Evolutionary conservation across 495 filamentous ascomycete genomes (phyloP).

Genomic region (Apiosordaria backusii): DNA sequence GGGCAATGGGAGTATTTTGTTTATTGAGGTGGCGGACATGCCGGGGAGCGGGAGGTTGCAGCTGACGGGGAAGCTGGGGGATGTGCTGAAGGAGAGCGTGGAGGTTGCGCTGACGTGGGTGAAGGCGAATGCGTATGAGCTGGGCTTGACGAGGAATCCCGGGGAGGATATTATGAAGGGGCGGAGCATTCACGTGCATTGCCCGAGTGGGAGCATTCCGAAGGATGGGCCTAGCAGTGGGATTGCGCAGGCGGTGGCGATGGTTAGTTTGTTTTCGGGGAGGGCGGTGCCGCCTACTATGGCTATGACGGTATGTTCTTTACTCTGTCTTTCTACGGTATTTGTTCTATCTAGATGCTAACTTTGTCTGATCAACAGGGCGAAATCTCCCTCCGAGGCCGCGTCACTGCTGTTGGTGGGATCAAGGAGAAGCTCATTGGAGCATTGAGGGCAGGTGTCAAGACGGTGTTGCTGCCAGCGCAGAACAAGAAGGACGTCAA

Average conservation of each 20-base stretch:
- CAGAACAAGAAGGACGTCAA: constrained; percentile 91
- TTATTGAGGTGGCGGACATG: constrained; percentile 98
- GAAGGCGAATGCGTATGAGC: constrained; percentile 88
- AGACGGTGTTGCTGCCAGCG: constrained; percentile 84
- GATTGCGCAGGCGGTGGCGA: constrained; percentile 86
- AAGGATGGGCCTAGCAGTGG: constrained; percentile 90
- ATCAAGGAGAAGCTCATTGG: constrained; percentile 99
- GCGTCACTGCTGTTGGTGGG: constrained; percentile 83
- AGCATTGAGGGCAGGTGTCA: constrained; percentile 87
- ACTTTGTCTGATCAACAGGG: constrained; percentile 44
- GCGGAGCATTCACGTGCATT: constrained; percentile 93
- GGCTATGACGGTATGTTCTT: constrained; percentile 73
- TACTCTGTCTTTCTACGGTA: not conserved
- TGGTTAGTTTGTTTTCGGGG: constrained; percentile 87
- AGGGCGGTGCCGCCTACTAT: constrained; percentile 86
- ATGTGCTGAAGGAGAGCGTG: constrained; percentile 94
- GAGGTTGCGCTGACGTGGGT: constrained; percentile 96
- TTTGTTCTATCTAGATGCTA: not conserved
- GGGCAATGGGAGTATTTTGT: constrained; percentile 92
- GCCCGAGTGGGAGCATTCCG: constrained; percentile 89
- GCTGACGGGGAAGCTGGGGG: constrained; percentile 97
- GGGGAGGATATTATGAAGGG: constrained; percentile 95
- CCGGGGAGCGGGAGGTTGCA: constrained; percentile 89
- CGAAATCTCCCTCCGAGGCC: constrained; percentile 83
- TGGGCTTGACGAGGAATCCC: constrained; percentile 75